These are phyloP conservation scores for Acmispon strigosus DNA, from an alignment of 306 rosid species.

Conservation along the genomic window DNA sequence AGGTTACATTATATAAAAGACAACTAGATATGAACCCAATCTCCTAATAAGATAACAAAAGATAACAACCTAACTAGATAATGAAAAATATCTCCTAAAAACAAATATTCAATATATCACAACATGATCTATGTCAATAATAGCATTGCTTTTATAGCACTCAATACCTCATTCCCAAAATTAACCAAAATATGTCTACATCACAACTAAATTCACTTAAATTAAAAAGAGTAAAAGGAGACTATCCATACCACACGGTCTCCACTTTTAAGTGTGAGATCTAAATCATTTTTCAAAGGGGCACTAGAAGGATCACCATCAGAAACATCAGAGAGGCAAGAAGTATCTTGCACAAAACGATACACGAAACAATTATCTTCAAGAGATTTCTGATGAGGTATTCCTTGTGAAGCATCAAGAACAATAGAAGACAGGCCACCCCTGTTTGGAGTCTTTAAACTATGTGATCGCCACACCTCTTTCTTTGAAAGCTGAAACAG, in stretches of 20 bases:
- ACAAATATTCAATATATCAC: too few species aligned
- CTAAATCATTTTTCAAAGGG: constrained; percentile 40
- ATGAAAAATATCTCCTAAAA: too few species aligned
- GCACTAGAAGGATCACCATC: constrained; percentile 25
- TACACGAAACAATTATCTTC: constrained; percentile 56
- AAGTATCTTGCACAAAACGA: constrained; percentile 48
- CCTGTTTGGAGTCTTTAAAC: constrained; percentile 32
- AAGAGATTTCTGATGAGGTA: constrained; percentile 33
- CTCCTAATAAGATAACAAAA: too few species aligned
- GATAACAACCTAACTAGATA: too few species aligned
- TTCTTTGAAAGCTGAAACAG: constrained; percentile 61
- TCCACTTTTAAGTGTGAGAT: constrained; percentile 59
- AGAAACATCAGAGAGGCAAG: constrained; percentile 27
- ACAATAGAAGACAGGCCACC: constrained; percentile 62
- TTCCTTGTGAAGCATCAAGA: constrained; percentile 54
- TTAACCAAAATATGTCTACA: background rate
- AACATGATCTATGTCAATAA: too few species aligned
- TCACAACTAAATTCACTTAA: background rate
- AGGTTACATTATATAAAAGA: too few species aligned
- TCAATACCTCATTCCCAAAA: background rate
- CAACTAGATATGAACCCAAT: too few species aligned
- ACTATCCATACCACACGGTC: constrained; percentile 72
- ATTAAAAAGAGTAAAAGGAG: background rate
- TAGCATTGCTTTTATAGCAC: background rate
- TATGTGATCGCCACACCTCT: constrained; percentile 55